These are phyloP conservation scores for Linderniella brevidens DNA, from an alignment of 257 asterid species.

Conservation along the genomic window DNA sequence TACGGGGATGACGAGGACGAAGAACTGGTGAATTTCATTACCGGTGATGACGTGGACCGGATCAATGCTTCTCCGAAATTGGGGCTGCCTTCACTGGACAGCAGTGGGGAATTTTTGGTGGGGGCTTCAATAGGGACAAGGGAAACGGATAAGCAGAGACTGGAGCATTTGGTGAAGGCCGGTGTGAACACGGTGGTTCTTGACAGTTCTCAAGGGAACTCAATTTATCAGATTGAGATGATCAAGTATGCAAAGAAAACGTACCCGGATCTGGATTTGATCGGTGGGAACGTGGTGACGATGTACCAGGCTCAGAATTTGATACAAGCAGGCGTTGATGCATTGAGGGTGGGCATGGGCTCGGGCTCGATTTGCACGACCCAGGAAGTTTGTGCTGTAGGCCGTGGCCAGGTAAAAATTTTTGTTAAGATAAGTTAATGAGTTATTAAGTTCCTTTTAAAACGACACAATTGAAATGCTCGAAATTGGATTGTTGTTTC, in stretches of 20 bases:
- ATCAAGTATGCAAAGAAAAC: constrained; percentile 49
- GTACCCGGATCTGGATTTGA: constrained; percentile 59
- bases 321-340: constrained; percentile 79
- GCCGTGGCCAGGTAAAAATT: constrained; percentile 72
- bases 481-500: no score
- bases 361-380: constrained; percentile 91
- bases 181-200: constrained; percentile 62
- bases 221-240: constrained; percentile 73
- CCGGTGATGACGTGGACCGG: constrained; percentile 31
- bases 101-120: constrained; percentile 54
- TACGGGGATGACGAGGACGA: constrained; percentile 17
- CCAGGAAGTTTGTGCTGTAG: constrained; percentile 84
- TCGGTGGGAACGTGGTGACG: constrained; percentile 86
- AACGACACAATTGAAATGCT: no score
- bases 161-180: constrained; percentile 73
- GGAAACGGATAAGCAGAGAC: constrained; percentile 65
- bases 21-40: constrained; percentile 39
- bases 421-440: no score
- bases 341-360: constrained; percentile 92
- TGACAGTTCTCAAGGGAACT: constrained; percentile 88
- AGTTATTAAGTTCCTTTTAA: no score
- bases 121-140: constrained; percentile 84
- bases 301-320: constrained; percentile 66
- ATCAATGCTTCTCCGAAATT: constrained; percentile 53
- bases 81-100: constrained; percentile 53